phyloP scores from a whole-genome alignment of 208 protist species.

The Borovskyia barvae region DNA sequence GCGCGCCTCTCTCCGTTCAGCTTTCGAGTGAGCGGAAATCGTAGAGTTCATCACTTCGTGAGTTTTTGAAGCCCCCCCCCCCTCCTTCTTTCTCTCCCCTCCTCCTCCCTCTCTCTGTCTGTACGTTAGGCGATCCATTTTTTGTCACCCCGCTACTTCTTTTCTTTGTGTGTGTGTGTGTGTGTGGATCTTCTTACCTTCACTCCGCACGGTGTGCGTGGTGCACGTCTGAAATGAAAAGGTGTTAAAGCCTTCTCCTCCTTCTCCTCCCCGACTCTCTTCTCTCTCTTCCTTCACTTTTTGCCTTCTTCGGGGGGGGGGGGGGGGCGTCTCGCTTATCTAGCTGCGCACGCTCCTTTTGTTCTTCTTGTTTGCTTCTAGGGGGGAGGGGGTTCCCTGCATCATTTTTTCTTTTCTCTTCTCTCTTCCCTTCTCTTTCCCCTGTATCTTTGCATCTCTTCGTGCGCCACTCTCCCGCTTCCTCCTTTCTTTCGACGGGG shows the following conservation, averaged over 20 bases:
- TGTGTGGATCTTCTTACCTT: neutral
- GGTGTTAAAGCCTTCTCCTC: too few relatives aligned
- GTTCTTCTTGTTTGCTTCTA: neutral
- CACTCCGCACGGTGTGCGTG: too few relatives aligned
- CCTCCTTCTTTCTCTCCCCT: neutral
- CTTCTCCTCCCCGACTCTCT: too few relatives aligned
- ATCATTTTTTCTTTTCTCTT: constrained; percentile 6
- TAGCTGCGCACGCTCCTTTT: neutral
- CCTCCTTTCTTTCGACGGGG: neutral
- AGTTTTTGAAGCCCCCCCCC: neutral
- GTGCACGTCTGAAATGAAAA: too few relatives aligned
- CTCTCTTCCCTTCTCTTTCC: neutral
- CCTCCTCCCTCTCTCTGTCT: too few relatives aligned
- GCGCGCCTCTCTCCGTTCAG: too few relatives aligned
- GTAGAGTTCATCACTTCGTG: too few relatives aligned
- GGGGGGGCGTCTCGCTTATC: too few relatives aligned
- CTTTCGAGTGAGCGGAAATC: too few relatives aligned
- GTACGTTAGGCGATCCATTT: neutral
- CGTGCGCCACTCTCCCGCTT: neutral
- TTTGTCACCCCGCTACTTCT: neutral
- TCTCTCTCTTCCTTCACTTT: too few relatives aligned
- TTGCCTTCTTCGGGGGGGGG: too few relatives aligned
- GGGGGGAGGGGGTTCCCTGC: neutral
- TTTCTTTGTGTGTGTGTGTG: neutral
- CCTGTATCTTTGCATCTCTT: neutral